These are phyloP conservation scores for Exophiala phaeomuriformis DNA, from an alignment of 2,329 filamentous ascomycete species.

Conservation along the genomic window DNA sequence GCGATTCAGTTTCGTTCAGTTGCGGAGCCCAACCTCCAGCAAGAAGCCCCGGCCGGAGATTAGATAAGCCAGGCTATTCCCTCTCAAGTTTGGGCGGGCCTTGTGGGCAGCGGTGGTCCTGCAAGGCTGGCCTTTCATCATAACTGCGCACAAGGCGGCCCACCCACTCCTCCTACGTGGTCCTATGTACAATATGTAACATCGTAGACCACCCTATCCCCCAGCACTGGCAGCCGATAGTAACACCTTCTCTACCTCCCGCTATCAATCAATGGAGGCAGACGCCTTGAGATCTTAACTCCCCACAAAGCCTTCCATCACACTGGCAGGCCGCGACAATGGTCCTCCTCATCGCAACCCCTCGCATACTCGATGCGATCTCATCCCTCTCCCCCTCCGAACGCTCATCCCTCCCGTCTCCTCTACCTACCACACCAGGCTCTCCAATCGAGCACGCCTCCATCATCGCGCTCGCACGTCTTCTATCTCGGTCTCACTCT, in stretches of 20 bases:
- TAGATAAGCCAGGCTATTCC: neutral
- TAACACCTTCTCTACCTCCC: neutral
- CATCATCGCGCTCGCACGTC: conserved; percentile 32
- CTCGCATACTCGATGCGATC: conserved; percentile 35
- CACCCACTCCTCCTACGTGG: neutral
- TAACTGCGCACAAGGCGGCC: neutral
- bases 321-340: conserved; percentile 26
- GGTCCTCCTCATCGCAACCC: conserved; percentile 39
- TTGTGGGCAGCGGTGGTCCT: neutral
- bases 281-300: neutral
- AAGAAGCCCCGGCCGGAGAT: too few species aligned
- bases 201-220: neutral
- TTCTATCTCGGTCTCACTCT: neutral
- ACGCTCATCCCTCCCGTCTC: conserved; percentile 27
- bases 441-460: conserved; percentile 39
- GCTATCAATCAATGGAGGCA: neutral
- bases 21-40: too few species aligned
- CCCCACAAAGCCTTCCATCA: neutral
- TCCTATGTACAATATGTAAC: too few species aligned
- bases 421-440: conserved; percentile 24
- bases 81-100: neutral
- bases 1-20: too few species aligned
- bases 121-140: neutral
- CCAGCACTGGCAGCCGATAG: neutral
- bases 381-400: conserved; percentile 32